phyloP scores from a whole-genome alignment of 1,284 basidiomycete species.

The Ceratobasidium papillatum region DNA sequence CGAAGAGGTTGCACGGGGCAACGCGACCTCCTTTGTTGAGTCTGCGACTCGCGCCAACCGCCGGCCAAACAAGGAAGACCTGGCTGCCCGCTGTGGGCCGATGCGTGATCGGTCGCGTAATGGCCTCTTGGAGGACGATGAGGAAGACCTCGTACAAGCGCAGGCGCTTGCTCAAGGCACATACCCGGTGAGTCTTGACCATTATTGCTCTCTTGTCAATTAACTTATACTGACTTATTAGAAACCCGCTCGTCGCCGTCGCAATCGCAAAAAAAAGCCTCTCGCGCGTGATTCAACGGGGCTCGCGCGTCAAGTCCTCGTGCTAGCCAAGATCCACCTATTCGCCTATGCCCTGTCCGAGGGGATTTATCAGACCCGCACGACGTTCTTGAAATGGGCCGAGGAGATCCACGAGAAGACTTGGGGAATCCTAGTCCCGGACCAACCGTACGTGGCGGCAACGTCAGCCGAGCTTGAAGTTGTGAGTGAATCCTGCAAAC shows the following conservation, averaged over 20 bases:
- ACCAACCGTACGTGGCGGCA: not conserved
- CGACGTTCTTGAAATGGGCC: not conserved
- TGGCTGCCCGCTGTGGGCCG: not conserved
- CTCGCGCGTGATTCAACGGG: conserved; percentile 6
- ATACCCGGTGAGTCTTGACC: not conserved
- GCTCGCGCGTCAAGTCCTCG: not conserved
- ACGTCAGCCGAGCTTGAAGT: not conserved
- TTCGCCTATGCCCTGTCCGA: conserved; percentile 1
- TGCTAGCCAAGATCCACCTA: not conserved
- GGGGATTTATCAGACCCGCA: conserved; percentile 25
- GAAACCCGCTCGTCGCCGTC: not conserved
- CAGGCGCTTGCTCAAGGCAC: not conserved
- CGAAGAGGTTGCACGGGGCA: not conserved
- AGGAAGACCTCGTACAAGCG: not conserved
- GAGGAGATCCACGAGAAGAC: not conserved
- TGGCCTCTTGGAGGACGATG: not conserved
- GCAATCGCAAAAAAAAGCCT: conserved; percentile 29
- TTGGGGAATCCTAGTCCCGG: not conserved
- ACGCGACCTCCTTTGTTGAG: not conserved
- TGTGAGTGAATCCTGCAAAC: not conserved
- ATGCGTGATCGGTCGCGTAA: not conserved
- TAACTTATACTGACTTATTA: not conserved
- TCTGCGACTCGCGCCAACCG: not conserved
- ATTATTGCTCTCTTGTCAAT: not conserved
- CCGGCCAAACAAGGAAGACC: not conserved